phyloP scores from a whole-genome alignment of 1,139 yeast species.

The Yamadazyma sp. region DNA sequence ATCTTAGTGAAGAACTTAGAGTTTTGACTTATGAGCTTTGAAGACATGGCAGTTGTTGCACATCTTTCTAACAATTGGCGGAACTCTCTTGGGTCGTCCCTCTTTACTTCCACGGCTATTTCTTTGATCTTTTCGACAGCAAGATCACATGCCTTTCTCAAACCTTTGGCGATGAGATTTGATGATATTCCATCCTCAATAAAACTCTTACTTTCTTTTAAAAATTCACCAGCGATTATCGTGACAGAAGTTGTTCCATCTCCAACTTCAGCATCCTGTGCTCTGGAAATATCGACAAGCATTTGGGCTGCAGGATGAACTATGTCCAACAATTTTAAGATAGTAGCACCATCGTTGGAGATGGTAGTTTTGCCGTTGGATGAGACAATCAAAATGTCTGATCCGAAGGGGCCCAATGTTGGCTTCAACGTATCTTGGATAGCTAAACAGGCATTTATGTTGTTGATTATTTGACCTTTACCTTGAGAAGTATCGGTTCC shows the following conservation, averaged over 20 bases:
- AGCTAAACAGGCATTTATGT: conserved; percentile 95
- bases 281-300: conserved; percentile 89
- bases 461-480: conserved; percentile 88
- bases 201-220: conserved; percentile 85
- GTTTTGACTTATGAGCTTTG: conserved; percentile 86
- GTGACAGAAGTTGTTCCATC: conserved; percentile 99
- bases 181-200: conserved; percentile 96
- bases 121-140: conserved; percentile 76
- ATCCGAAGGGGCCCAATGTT: conserved; percentile 95
- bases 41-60: conserved; percentile 97
- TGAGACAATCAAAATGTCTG: conserved; percentile 87
- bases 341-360: conserved; percentile 98
- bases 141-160: conserved; percentile 74
- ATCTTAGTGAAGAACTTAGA: conserved; percentile 87
- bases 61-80: conserved; percentile 84
- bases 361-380: conserved; percentile 86
- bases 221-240: conserved; percentile 87
- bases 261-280: conserved; percentile 99
- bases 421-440: conserved; percentile 94
- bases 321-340: conserved; percentile 84
- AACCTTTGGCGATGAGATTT: conserved; percentile 84
- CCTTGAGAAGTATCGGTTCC: conserved; percentile 98
- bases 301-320: conserved; percentile 98
- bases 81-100: conserved; percentile 48
- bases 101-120: conserved; percentile 68